Evolutionary conservation across 1,139 yeast genomes (phyloP), one percentile per base, ranked within the genome.

Genomic region (Tardiomyces digboiensis): DNA sequence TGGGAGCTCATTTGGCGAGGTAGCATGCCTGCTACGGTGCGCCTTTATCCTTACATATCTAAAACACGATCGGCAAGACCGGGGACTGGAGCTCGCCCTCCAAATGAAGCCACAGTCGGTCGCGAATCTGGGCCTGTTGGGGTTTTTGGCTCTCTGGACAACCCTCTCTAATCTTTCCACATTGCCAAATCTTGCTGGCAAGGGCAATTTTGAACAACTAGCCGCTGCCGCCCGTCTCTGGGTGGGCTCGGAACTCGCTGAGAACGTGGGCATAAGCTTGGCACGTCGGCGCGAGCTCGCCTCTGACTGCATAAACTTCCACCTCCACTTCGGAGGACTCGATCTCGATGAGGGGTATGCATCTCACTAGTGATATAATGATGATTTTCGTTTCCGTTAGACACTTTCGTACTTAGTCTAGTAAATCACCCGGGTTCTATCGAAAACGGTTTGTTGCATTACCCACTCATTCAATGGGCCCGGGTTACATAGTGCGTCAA

Each of bases 221-320:
- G 53, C 63, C 8, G 60, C 59, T 2, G 49, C 49, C 14, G 61
- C 61, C 16, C 58, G 68, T 21, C 50, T 64, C 21, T 64, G 68
- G 67, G 54, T 64, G 33, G 68, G 68, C 21, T 58, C 65, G 29
- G 62, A 60, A 29, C 53, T 52, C 23, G 66, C 64, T n/a, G 64
- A 61, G 21, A 46, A 47, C 7, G 56, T 52, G 29, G 65, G 65
- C 6, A 41, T 64, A 16, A 42, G 53, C n/a, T 48, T 62, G 29
- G 52, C 51, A 13, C 46, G 55, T 21, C 54, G 67, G 29, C 46
- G 67, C 21, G 52, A 55, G 39, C 48, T 64, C 21, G 67, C 60
- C 14, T 61, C 61, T 37, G 57, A 60, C 41, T 61, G 62, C 33
- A 61, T 64, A 23, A 45, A 53, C 40, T 50, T 60, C 50, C 56